phyloP scores from a whole-genome alignment of 257 asterid genomes.

The Nicotiana obtusifolia region DNA sequence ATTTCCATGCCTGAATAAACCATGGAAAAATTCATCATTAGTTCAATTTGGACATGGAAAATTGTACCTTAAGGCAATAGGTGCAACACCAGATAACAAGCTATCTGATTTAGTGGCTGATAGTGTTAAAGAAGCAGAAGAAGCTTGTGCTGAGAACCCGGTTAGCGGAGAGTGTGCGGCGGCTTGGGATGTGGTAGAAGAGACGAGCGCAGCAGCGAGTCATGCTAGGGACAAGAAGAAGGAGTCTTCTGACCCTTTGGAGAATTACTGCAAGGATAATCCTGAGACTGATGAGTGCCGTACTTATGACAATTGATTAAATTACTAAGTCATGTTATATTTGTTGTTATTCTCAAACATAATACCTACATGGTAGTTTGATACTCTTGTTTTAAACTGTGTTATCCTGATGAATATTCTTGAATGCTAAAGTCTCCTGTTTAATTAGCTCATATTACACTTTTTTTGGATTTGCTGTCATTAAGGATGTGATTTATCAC shows the following conservation, averaged over 20 bases:
- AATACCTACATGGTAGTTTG: not conserved
- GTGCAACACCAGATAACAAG: conserved; percentile 56
- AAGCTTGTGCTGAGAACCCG: conserved; percentile 57
- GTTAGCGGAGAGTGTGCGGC: conserved; percentile 90
- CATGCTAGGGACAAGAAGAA: conserved; percentile 76
- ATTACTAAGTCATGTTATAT: too few relatives aligned
- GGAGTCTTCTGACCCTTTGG: conserved; percentile 55
- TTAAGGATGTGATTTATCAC: too few relatives aligned
- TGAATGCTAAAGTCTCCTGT: not conserved
- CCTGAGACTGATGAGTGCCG: conserved; percentile 97
- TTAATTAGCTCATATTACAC: too few relatives aligned
- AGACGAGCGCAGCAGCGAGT: conserved; percentile 92
- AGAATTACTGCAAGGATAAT: conserved; percentile 84
- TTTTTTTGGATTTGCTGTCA: too few relatives aligned
- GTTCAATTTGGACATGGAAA: conserved; percentile 32
- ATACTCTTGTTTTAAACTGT: not conserved
- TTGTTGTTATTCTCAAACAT: not conserved
- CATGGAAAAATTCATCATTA: conserved; percentile 11
- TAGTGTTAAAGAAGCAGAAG: conserved; percentile 76
- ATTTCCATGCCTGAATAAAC: conserved; percentile 13
- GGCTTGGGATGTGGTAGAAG: conserved; percentile 99
- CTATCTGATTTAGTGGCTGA: conserved; percentile 72
- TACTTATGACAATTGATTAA: conserved; percentile 54
- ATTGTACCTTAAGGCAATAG: not conserved
- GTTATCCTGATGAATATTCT: not conserved